phyloP scores from a whole-genome alignment of 805 yeast species.

The Candida boleticola region DNA sequence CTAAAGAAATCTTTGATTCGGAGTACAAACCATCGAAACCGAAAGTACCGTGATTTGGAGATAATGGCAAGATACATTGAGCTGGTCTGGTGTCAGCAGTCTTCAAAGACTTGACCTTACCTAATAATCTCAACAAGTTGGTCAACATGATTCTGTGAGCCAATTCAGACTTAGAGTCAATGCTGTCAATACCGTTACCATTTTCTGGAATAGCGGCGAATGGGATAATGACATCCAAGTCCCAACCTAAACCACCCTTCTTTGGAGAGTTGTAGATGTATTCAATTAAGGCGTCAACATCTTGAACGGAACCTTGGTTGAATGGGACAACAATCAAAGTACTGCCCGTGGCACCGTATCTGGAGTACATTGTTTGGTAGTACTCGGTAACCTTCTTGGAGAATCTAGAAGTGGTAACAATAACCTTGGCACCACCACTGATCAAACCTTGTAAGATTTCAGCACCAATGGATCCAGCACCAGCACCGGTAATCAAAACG shows the following conservation, averaged over 20 bases:
- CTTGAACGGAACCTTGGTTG: constrained; percentile 96
- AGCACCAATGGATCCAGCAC: constrained; percentile 98
- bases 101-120: constrained; percentile 84
- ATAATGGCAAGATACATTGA: constrained; percentile 91
- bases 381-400: constrained; percentile 92
- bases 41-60: constrained; percentile 98
- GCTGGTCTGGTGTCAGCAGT: constrained; percentile 94
- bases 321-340: constrained; percentile 95
- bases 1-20: constrained; percentile 93
- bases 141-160: constrained; percentile 99
- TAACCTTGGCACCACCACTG: constrained; percentile 96
- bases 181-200: constrained; percentile 90
- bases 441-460: constrained; percentile 92
- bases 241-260: constrained; percentile 96
- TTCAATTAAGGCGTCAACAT: constrained; percentile 79
- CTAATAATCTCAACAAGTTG: constrained; percentile 87
- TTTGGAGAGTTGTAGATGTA: constrained; percentile 81
- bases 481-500: constrained; percentile 96
- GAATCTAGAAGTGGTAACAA: constrained; percentile 95
- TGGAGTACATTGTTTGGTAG: constrained; percentile 90
- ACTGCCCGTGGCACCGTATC: constrained; percentile 90
- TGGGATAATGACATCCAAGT: constrained; percentile 92
- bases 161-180: constrained; percentile 93
- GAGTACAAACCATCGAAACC: constrained; percentile 98
- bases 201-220: constrained; percentile 99